Base-by-base conservation (phyloP, 495 filamentous ascomycete species). In the Hypoxylon intermedium region DNA sequence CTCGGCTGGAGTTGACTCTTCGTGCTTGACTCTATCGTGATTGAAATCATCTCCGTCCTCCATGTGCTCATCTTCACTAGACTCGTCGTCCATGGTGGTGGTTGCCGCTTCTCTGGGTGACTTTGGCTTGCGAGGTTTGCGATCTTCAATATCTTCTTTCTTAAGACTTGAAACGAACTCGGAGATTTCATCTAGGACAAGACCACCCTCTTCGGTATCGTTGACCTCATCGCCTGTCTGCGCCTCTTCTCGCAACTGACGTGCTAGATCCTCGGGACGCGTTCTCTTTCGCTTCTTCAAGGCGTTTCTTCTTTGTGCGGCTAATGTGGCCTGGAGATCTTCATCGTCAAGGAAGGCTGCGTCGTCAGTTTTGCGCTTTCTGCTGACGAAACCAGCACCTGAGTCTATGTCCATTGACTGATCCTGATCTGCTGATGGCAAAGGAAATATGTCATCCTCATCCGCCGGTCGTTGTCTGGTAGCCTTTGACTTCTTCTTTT, bases 171-270 rank as follows among this genome's bases (percentile, higher is more conserved):
- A 87, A 20, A 98, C 90, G 69, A 98, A 98, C 59, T 96, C 92
- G 2, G 91, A 89, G 11, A 93, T 97, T 69, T 98, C 93, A 61
- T 97, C 92, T 52, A 98, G 91, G 11, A 98, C 82, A 9, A 97
- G 78, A 23, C 93, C 93, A 12, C 82, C 83, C 20, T 85, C 86
- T 57, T 87, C 84, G 13, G 79, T 80, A 19, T 74, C 77, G 0
- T 74, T 79, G 9, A 79, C 76, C 1, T 76, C 76, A 4, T 60
- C 74, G 0, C 73, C 33, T 67, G 31, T 83, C 80, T 74, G 83
- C 80, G 79, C 82, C 69, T 96, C 89, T 71, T 96, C 89, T 51
- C 85, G 83, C 23, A 98, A 76, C 62, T 92, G 89, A 42, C 84
- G 83, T 9, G 91, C 93, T 61, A 98, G 78, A 62, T 98, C 93